Percentiles rank a stretch among this genome's conserved stretches.
phyloP scores from a whole-genome alignment of 2,329 filamentous ascomycete species.

The Sclerotinia trifoliorum region DNA sequence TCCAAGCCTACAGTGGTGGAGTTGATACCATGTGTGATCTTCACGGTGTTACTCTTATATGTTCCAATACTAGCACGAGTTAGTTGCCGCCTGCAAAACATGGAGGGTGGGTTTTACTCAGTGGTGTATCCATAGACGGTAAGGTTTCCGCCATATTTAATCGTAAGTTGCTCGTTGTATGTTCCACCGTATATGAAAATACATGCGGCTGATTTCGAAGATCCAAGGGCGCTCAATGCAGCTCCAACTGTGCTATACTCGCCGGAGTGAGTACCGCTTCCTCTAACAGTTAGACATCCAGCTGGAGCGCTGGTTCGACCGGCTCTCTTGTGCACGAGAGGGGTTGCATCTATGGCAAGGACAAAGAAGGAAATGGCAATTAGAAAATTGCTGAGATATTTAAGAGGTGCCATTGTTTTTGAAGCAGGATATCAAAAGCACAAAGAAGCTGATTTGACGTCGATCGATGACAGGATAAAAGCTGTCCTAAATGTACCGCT shows the following conservation, averaged over 20 bases:
- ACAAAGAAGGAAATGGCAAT: neutral
- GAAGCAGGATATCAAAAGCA: neutral
- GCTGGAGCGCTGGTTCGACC: slow-evolving; percentile 12
- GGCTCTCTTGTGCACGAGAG: slow-evolving; percentile 8
- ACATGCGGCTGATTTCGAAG: slow-evolving; percentile 1
- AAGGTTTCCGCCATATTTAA: slow-evolving; percentile 2
- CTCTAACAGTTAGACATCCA: slow-evolving; percentile 21
- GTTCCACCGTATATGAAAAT: slow-evolving; percentile 13
- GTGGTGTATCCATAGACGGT: slow-evolving; percentile 18
- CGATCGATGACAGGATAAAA: too few species aligned
- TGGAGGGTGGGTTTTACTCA: neutral
- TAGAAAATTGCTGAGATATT: neutral
- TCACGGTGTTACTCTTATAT: slow-evolving; percentile 12
- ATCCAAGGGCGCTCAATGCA: slow-evolving; percentile 9
- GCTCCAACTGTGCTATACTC: slow-evolving; percentile 20
- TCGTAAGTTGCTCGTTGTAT: slow-evolving; percentile 5
- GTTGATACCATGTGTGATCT: slow-evolving; percentile 5
- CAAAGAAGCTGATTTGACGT: neutral
- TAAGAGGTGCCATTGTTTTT: neutral
- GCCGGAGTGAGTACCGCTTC: slow-evolving; percentile 21
- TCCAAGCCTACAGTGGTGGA: neutral
- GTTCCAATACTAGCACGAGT: neutral
- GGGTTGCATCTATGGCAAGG: neutral
- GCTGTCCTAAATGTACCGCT: neutral
- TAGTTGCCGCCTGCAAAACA: neutral